Evolutionary conservation across 1,284 basidiomycete genomes (phyloP), one percentile per base, ranked within the genome.

Genomic region (Rhodofomes roseus): DNA sequence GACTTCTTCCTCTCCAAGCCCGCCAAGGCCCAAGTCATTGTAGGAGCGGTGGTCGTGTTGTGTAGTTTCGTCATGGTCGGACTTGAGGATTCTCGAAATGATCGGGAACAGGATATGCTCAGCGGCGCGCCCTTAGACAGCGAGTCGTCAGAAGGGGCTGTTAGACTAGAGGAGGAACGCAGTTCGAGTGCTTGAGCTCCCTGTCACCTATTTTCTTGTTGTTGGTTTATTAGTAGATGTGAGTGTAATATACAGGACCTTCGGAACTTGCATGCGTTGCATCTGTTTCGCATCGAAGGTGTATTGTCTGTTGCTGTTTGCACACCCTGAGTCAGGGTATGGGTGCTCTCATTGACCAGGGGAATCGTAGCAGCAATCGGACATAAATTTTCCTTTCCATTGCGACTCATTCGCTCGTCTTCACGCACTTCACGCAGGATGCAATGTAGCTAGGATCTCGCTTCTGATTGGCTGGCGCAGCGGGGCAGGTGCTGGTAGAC

Each of bases 21-120:
- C 39, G 76, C 81, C n/a, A 73, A 78, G 52, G 68, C 71, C 2
- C 80, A 86, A 67, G 85, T 90, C 23, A 73, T 90, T 29, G 39
- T 85, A 7, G 91, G 91, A 22, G 90, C 89, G 14, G 60, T 80
- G 16, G 75, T 93, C 41, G 89, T 93, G 16, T 71, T 92, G 16
- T 66, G 79, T 37, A 86, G 85, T 61, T 92, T 93, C 68, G 73
- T 89, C 25, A 79, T 81, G 14, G 78, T 92, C 48, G 90, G 91
- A 18, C 63, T 85, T 41, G 85, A 86, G 65, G 82, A 86, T 69
- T 71, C 79, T 27, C 75, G 74, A 39, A 68, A 71, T 54, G 63
- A 65, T 37, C 68, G 70, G 43, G 68, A 69, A 62, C 62, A 63
- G 29, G 70, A 65, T 37, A 60, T 70, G 20, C 39, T 60, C 14